phyloP scores from a whole-genome alignment of 2,329 filamentous ascomycete species.

The Passalora sequoiae region DNA sequence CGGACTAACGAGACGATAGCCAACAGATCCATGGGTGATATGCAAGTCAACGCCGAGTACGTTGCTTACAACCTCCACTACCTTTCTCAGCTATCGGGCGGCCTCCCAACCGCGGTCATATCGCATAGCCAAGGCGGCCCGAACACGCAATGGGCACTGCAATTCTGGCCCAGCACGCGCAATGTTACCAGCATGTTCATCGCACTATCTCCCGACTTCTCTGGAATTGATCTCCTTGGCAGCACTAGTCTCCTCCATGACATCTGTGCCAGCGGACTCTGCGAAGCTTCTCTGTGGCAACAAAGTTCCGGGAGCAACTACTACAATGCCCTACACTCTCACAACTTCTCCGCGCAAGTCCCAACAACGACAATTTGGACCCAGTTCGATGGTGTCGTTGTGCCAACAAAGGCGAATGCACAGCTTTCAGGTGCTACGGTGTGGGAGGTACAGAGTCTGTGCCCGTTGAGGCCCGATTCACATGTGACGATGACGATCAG shows the following conservation, averaged over 20 bases:
- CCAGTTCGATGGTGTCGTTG: constrained; percentile 28
- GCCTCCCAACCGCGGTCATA: constrained; percentile 26
- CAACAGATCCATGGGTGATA: constrained; percentile 29
- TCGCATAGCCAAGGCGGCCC: constrained; percentile 30
- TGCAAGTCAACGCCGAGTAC: constrained; percentile 32
- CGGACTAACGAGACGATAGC: constrained; percentile 13
- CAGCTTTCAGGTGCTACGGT: constrained; percentile 26
- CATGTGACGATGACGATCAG: constrained; percentile 29
- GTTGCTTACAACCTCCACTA: constrained; percentile 31
- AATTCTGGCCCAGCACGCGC: constrained; percentile 30
- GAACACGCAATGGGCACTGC: constrained; percentile 30
- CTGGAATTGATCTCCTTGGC: constrained; percentile 25
- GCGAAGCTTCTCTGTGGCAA: constrained; percentile 30
- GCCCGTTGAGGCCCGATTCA: constrained; percentile 20
- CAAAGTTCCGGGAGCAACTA: constrained; percentile 29
- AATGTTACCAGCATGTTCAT: constrained; percentile 25
- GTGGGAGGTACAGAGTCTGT: constrained; percentile 25
- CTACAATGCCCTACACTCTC: constrained; percentile 25
- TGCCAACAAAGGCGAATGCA: constrained; percentile 26
- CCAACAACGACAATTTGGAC: constrained; percentile 30
- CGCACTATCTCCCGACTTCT: constrained; percentile 29
- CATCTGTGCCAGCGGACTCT: constrained; percentile 26
- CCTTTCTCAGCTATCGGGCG: constrained; percentile 25
- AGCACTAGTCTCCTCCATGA: constrained; percentile 18
- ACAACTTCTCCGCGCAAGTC: constrained; percentile 24